Conservation (phyloP, 495 filamentous ascomycete species). For the Penicillium egyptiacum region DNA sequence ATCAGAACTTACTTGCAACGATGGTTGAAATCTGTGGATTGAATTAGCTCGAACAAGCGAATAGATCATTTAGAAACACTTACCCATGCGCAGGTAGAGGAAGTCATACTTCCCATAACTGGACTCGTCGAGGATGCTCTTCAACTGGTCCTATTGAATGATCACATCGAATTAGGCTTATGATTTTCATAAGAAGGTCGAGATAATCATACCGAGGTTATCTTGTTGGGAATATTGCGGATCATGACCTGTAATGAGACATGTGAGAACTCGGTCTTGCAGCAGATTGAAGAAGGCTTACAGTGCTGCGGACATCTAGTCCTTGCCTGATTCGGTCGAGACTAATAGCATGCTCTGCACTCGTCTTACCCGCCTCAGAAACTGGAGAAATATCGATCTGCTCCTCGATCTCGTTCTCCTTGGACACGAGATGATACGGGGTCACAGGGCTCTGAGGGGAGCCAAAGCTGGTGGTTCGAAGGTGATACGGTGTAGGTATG, state of each 20-base stretch:
- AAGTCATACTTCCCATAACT: constrained; percentile 87
- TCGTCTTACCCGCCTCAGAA: neutral
- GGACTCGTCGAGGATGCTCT: constrained; percentile 73
- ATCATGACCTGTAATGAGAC: constrained; percentile 74
- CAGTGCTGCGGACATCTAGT: constrained; percentile 68
- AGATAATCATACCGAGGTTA: constrained; percentile 60
- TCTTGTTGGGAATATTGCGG: constrained; percentile 90
- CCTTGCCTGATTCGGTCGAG: neutral
- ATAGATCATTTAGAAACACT: constrained; percentile 12
- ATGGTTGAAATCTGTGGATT: constrained; percentile 68
- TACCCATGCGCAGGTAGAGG: constrained; percentile 87
- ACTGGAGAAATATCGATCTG: neutral
- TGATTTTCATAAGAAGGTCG: neutral
- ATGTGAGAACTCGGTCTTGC: constrained; percentile 15
- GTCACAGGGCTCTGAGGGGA: constrained; percentile 3
- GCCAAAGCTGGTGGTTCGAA: neutral
- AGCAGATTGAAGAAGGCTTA: constrained; percentile 42
- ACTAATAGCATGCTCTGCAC: neutral
- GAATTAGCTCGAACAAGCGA: constrained; percentile 5
- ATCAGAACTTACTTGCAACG: constrained; percentile 73
- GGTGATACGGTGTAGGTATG: no score
- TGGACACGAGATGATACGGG: neutral
- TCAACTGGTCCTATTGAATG: constrained; percentile 57
- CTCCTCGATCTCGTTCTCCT: neutral
- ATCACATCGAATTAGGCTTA: neutral